Evolutionary conservation across 2,329 filamentous ascomycete genomes (phyloP).

Genomic region (Trichoderma harzianum): DNA sequence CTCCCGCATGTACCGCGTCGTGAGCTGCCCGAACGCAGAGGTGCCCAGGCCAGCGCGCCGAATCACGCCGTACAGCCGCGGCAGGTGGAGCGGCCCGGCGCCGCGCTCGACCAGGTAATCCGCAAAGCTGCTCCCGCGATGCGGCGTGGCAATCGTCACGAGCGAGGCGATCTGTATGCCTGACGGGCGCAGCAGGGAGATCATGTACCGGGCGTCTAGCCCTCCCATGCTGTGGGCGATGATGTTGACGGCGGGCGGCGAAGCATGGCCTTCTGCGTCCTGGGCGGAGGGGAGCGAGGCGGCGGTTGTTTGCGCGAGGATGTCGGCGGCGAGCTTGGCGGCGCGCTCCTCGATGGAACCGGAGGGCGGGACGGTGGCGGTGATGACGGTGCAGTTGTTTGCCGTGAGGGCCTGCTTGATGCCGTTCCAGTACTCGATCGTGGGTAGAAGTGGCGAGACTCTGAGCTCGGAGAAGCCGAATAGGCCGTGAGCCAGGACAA

Average conservation of each 20-base stretch:
- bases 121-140: slow-evolving; percentile 54
- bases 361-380: slow-evolving; percentile 59
- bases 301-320: slow-evolving; percentile 44
- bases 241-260: slow-evolving; percentile 65
- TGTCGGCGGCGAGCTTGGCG: slow-evolving; percentile 52
- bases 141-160: slow-evolving; percentile 54
- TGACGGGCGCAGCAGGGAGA: slow-evolving; percentile 50
- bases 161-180: slow-evolving; percentile 48
- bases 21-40: slow-evolving; percentile 59
- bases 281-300: slow-evolving; percentile 21
- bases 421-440: slow-evolving; percentile 63
- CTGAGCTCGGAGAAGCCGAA: slow-evolving; percentile 61
- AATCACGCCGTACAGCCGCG: slow-evolving; percentile 51
- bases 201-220: slow-evolving; percentile 63
- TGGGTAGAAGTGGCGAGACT: slow-evolving; percentile 50
- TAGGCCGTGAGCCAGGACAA: slow-evolving; percentile 64
- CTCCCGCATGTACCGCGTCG: slow-evolving; percentile 53
- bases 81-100: slow-evolving; percentile 48
- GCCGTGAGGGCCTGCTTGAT: slow-evolving; percentile 56
- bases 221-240: slow-evolving; percentile 68
- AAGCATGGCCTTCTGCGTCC: not conserved
- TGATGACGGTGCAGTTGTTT: slow-evolving; percentile 55
- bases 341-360: slow-evolving; percentile 60
- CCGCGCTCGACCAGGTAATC: slow-evolving; percentile 47
- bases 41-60: slow-evolving; percentile 53